Evolutionary conservation across 2,329 filamentous ascomycete genomes (phyloP).

Genomic region (Aspergillus brasiliensis): DNA sequence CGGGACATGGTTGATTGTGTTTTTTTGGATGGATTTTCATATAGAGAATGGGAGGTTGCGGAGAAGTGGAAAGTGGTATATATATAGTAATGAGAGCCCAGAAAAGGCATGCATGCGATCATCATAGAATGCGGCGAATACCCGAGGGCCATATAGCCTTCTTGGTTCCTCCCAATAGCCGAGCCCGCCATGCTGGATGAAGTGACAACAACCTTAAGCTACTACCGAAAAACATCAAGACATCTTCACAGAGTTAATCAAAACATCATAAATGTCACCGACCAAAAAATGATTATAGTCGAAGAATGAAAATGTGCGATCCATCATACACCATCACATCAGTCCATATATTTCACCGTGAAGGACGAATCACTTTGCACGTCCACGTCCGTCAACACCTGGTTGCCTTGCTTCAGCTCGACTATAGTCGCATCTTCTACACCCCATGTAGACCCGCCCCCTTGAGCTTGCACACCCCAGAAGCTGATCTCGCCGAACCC

Average conservation of each 20-base stretch:
- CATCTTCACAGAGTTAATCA: not conserved
- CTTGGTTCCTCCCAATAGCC: not conserved
- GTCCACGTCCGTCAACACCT: slow-evolving; percentile 35
- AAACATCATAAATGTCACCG: not conserved
- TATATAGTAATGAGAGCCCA: not conserved
- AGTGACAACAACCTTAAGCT: not conserved
- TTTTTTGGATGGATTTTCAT: no score
- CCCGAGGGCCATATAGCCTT: not conserved
- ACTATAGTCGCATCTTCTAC: slow-evolving; percentile 46
- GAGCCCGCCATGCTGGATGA: not conserved
- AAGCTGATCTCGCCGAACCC: slow-evolving; percentile 52
- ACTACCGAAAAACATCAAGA: not conserved
- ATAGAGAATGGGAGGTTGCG: not conserved
- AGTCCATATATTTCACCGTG: slow-evolving; percentile 25
- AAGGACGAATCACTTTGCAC: slow-evolving; percentile 30
- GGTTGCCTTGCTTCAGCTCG: slow-evolving; percentile 50
- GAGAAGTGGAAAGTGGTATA: not conserved
- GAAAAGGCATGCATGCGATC: not conserved
- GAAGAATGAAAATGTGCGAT: not conserved
- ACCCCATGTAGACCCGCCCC: slow-evolving; percentile 27
- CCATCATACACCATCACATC: not conserved
- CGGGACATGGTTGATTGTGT: slow-evolving; percentile 10
- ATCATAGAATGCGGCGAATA: not conserved
- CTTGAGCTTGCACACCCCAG: slow-evolving; percentile 33
- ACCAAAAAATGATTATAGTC: not conserved